Evolutionary conservation across 2,329 filamentous ascomycete genomes (phyloP), one percentile per base, ranked within the genome.

Genomic region (Colletotrichum tamarilloi): DNA sequence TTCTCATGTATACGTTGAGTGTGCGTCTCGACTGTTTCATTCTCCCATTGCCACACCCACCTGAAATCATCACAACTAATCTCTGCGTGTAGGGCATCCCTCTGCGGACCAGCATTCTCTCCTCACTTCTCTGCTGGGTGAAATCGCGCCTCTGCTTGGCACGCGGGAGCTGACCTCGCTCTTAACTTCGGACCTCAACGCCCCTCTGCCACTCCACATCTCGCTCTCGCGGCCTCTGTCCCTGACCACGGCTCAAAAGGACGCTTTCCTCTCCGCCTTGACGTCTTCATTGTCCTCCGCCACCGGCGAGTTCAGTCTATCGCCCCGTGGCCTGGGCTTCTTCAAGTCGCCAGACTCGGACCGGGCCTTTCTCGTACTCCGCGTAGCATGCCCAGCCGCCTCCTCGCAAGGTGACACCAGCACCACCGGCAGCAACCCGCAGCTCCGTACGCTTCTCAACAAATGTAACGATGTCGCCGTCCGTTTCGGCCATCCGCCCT

Each of bases 1-100:
- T 1, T 95, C 92, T 42, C 96, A 98, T 83, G 81, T 98, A 58
- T 98, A 97, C 81, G 87, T 98, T 69, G 96, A 98, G 85, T 99
- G 97, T 97, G 87, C 84, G 91, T 85, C 26, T 75, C n/a, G 7
- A 26, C 5, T 5, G 11, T 12, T n/a, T 60, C 35, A 56, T 9
- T 49, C 22, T 59, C 60, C 11, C 42, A 4, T 19, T n/a, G 8
- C 42, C 19, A 49, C 42, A 22, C 19, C 32, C 32, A 22, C 42
- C 19, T 32, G 46, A 65, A 63, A 57, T 56, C 57, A 32, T 26
- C 63, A 46, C 8, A 75, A 28, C 65, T 58, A 11, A 75, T 67
- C 42, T 53, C 14, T 24, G 8, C 42, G 11, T 2, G 67, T 75
- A 92, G 90, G 90, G 91, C 86, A 87, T 80, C 91, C 91, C 19